Evolutionary conservation across 2,329 filamentous ascomycete species (phyloP).

Genomic region (Pezicula carpinea): DNA sequence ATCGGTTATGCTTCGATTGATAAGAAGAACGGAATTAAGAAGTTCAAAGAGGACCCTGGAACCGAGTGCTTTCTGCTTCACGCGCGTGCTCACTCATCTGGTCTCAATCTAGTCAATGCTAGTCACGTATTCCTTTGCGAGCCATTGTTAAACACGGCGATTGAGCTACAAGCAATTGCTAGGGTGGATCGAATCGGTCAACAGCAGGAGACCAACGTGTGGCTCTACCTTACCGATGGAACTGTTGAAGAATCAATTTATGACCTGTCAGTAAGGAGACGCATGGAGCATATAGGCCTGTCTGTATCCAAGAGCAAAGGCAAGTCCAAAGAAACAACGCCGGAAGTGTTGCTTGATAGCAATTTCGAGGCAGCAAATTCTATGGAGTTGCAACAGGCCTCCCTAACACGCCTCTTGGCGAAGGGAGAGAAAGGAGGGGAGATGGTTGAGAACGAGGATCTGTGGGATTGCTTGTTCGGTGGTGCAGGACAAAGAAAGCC

Average conservation of each 20-base stretch:
- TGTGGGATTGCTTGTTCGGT: slow-evolving; percentile 89
- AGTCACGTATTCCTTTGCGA: slow-evolving; percentile 94
- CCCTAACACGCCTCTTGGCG: slow-evolving; percentile 65
- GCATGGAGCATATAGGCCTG: slow-evolving; percentile 70
- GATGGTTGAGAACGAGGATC: slow-evolving; percentile 68
- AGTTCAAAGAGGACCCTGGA: slow-evolving; percentile 69
- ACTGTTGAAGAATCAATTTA: slow-evolving; percentile 93
- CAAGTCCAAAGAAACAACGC: slow-evolving; percentile 36
- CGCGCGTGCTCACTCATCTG: slow-evolving; percentile 81
- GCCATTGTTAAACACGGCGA: slow-evolving; percentile 84
- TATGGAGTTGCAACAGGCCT: slow-evolving; percentile 71
- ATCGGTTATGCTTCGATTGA: slow-evolving; percentile 73
- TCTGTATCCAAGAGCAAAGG: slow-evolving; percentile 29
- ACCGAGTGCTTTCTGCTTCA: slow-evolving; percentile 85
- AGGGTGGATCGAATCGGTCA: slow-evolving; percentile 95
- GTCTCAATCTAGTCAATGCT: slow-evolving; percentile 86
- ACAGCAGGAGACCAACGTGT: slow-evolving; percentile 81
- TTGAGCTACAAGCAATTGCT: slow-evolving; percentile 92
- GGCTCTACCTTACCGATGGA: slow-evolving; percentile 87
- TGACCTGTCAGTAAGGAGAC: slow-evolving; percentile 73
- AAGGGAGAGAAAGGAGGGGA: slow-evolving; percentile 72
- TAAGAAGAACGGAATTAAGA: slow-evolving; percentile 61
- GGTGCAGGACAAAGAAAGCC: slow-evolving; percentile 12
- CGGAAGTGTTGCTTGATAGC: slow-evolving; percentile 48
- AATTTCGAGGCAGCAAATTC: slow-evolving; percentile 80